Evolutionary conservation across 768 basidiomycete genomes (phyloP).

Genomic region (Boletus patriciae): DNA sequence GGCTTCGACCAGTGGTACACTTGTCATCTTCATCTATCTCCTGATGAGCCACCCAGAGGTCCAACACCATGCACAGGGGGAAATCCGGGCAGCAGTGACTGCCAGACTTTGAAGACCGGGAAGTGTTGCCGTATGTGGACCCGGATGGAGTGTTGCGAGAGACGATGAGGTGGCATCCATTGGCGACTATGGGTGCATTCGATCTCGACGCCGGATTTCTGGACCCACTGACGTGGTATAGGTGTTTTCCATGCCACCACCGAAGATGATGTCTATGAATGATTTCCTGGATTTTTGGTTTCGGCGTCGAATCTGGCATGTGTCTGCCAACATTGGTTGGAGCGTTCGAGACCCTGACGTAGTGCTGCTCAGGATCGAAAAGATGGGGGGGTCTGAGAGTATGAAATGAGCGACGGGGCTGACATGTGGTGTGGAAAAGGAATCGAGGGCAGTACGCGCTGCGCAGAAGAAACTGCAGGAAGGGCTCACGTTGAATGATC

Average conservation of each 20-base stretch:
- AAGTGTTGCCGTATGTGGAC: slow-evolving; percentile 35
- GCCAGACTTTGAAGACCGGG: slow-evolving; percentile 32
- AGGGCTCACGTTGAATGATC: slow-evolving; percentile 17
- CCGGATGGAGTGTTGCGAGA: slow-evolving; percentile 36
- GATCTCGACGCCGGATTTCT: not conserved
- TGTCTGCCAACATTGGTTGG: not conserved
- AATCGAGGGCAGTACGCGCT: slow-evolving; percentile 16
- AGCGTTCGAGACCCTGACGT: not conserved
- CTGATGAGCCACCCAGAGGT: slow-evolving; percentile 32
- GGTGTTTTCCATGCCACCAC: no score
- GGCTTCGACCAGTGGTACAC: slow-evolving; percentile 20
- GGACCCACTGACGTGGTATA: slow-evolving; percentile 8
- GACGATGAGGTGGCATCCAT: slow-evolving; percentile 30
- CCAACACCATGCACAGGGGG: slow-evolving; percentile 28
- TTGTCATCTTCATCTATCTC: slow-evolving; percentile 30
- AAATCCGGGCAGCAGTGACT: slow-evolving; percentile 22
- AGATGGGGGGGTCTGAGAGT: slow-evolving; percentile 13
- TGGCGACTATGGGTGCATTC: slow-evolving; percentile 25
- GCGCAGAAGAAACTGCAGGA: slow-evolving; percentile 21
- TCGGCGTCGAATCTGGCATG: slow-evolving; percentile 22
- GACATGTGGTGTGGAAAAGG: no score
- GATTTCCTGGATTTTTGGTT: slow-evolving; percentile 22
- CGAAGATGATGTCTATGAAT: slow-evolving; percentile 39
- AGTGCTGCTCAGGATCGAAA: slow-evolving; percentile 9
- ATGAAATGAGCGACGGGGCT: slow-evolving; percentile 22